These are phyloP conservation scores for Plantago major DNA, from an alignment of 257 asterid genomes.

Conservation along the genomic window DNA sequence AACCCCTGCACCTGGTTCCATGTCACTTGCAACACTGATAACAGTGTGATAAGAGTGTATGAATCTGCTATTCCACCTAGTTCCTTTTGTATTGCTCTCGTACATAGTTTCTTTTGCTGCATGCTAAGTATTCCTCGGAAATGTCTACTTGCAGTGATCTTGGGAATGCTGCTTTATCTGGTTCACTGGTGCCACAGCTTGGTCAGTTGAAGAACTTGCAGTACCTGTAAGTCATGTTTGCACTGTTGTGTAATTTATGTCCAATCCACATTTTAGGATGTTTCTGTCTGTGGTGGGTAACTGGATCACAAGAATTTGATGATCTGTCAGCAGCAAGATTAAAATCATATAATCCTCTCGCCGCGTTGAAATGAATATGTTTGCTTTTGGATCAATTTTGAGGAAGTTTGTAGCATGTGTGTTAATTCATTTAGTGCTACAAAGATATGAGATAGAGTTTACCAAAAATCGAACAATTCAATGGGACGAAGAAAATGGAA, in stretches of 20 bases:
- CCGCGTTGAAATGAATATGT: too few relatives aligned
- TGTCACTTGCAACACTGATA: constrained; percentile 96
- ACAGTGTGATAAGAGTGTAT: constrained; percentile 97
- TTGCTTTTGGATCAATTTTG: too few relatives aligned
- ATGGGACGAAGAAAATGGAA: too few relatives aligned
- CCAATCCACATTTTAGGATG: too few relatives aligned
- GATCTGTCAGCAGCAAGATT: too few relatives aligned
- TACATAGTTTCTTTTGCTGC: neutral
- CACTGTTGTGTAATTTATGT: neutral
- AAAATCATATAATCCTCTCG: too few relatives aligned
- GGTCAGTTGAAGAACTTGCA: constrained; percentile 91
- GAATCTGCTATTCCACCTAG: constrained; percentile 19
- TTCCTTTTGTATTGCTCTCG: constrained; percentile 13
- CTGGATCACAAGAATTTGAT: too few relatives aligned
- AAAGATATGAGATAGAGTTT: too few relatives aligned
- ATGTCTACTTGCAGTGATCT: constrained; percentile 59
- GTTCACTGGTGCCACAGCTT: constrained; percentile 89
- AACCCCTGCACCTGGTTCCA: constrained; percentile 99
- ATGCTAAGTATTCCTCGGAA: neutral
- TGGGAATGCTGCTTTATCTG: constrained; percentile 96
- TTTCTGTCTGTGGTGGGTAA: too few relatives aligned
- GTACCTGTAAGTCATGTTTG: constrained; percentile 61
- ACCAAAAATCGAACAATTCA: too few relatives aligned
- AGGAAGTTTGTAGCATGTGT: too few relatives aligned
- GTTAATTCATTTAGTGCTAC: too few relatives aligned